These are phyloP conservation scores for Jamesozyma spencerorum DNA, from an alignment of 805 yeast species.

Conservation along the genomic window DNA sequence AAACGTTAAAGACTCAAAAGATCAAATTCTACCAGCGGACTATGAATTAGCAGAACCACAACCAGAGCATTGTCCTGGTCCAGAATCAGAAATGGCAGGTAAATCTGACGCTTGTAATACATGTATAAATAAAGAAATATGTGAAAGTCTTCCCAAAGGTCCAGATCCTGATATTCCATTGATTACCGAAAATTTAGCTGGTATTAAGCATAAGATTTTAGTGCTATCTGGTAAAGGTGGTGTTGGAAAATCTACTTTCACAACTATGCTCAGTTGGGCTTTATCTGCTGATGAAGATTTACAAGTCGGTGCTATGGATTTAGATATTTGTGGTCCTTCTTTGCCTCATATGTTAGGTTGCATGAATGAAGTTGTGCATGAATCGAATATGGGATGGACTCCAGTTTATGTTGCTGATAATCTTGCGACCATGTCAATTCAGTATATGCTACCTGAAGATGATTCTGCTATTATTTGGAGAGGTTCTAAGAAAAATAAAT, in stretches of 20 bases:
- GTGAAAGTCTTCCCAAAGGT: conserved; percentile 82
- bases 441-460: conserved; percentile 85
- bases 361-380: conserved; percentile 74
- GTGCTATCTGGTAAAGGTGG: conserved; percentile 88
- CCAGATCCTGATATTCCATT: conserved; percentile 88
- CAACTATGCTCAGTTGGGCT: conserved; percentile 96
- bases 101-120: conserved; percentile 89
- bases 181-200: conserved; percentile 57
- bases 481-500: conserved; percentile 89
- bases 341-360: conserved; percentile 92
- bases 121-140: conserved; percentile 87
- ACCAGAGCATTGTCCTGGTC: conserved; percentile 98
- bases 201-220: conserved; percentile 69
- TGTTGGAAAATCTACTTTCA: conserved; percentile 94
- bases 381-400: conserved; percentile 89
- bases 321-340: conserved; percentile 97
- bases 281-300: conserved; percentile 69
- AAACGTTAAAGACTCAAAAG: conserved; percentile 6
- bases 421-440: conserved; percentile 90
- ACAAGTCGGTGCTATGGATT: conserved; percentile 94
- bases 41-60: conserved; percentile 51
- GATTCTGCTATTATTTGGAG: conserved; percentile 96
- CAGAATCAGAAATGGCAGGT: conserved; percentile 91
- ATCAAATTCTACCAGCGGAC: conserved; percentile 19
- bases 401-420: conserved; percentile 95